Percentiles rank a stretch among this genome's conserved stretches.
These are phyloP conservation scores for Claviceps sp. DNA, from an alignment of 2,329 filamentous ascomycete genomes.

Conservation along the genomic window DNA sequence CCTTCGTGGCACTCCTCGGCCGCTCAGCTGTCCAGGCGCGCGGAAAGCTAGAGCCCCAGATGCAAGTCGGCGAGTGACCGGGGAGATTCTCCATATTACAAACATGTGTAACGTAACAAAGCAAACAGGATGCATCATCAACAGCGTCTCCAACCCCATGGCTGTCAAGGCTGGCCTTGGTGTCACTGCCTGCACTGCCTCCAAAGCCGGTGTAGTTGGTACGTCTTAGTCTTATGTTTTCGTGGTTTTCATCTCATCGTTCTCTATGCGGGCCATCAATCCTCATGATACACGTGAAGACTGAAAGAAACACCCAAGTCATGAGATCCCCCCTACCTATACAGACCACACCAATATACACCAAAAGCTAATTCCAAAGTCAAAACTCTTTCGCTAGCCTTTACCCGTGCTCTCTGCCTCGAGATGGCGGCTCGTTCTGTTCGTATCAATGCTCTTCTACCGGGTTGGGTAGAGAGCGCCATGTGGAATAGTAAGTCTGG, in stretches of 20 bases:
- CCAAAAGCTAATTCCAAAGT: not conserved
- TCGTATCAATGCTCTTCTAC: constrained; percentile 67
- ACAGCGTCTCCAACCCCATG: constrained; percentile 59
- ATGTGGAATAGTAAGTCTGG: constrained; percentile 57
- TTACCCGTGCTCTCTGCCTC: constrained; percentile 53
- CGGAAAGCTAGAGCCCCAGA: constrained; percentile 23
- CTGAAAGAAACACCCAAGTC: too few relatives aligned
- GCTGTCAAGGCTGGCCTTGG: constrained; percentile 56
- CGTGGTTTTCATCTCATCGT: constrained; percentile 4
- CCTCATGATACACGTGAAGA: not conserved
- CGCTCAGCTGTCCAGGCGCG: constrained; percentile 35
- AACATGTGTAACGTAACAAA: not conserved
- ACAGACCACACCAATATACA: constrained; percentile 2
- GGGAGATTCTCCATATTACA: constrained; percentile 1
- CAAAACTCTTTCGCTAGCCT: constrained; percentile 29
- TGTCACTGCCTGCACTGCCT: constrained; percentile 61
- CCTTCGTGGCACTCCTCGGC: constrained; percentile 46
- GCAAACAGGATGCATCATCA: constrained; percentile 55
- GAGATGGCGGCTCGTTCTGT: constrained; percentile 49
- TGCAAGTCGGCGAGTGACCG: constrained; percentile 13
- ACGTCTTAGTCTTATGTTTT: constrained; percentile 13
- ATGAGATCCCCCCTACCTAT: constrained; percentile 3
- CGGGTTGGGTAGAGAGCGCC: constrained; percentile 69
- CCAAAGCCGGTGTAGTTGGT: constrained; percentile 69
- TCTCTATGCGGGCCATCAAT: constrained; percentile 1